Percentiles rank a stretch among this genome's conserved stretches.
These are phyloP conservation scores for Fusarium newnesense DNA, from an alignment of 2,329 filamentous ascomycete species.

Conservation along the genomic window DNA sequence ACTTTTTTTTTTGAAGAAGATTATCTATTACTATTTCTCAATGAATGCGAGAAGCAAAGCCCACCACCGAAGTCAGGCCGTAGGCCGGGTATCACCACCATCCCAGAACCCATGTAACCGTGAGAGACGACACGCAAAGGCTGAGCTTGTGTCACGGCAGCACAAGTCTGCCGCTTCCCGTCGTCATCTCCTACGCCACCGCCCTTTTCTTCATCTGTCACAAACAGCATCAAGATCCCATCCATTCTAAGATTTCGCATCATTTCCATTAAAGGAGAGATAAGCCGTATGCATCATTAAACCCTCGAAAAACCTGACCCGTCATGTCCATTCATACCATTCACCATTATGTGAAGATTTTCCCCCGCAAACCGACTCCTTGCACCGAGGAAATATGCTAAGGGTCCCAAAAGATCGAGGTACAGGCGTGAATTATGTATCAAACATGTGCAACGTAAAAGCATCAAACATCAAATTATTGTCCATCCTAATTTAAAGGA, in stretches of 20 bases:
- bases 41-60: conserved; percentile 47
- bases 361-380: conserved; percentile 31
- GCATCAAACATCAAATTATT: conserved; percentile 38
- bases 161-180: conserved; percentile 21
- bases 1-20: conserved; percentile 27
- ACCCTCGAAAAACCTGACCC: conserved; percentile 45
- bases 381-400: conserved; percentile 40
- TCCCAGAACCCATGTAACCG: conserved; percentile 34
- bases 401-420: conserved; percentile 44
- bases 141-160: conserved; percentile 3
- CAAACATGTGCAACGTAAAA: conserved; percentile 53
- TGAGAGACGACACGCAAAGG: conserved; percentile 6
- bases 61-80: conserved; percentile 36
- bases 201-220: conserved; percentile 18
- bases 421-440: conserved; percentile 56
- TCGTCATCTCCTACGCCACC: conserved; percentile 19
- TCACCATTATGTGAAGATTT: conserved; percentile 44
- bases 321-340: conserved; percentile 45
- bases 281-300: conserved; percentile 51
- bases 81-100: conserved; percentile 42
- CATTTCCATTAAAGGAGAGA: conserved; percentile 50
- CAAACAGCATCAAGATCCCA: conserved; percentile 36
- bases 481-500: conserved; percentile 54
- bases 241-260: conserved; percentile 43
- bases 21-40: conserved; percentile 47